phyloP scores from a whole-genome alignment of 2,329 filamentous ascomycete species.

The Monilinia vaccinii-corymbosi region DNA sequence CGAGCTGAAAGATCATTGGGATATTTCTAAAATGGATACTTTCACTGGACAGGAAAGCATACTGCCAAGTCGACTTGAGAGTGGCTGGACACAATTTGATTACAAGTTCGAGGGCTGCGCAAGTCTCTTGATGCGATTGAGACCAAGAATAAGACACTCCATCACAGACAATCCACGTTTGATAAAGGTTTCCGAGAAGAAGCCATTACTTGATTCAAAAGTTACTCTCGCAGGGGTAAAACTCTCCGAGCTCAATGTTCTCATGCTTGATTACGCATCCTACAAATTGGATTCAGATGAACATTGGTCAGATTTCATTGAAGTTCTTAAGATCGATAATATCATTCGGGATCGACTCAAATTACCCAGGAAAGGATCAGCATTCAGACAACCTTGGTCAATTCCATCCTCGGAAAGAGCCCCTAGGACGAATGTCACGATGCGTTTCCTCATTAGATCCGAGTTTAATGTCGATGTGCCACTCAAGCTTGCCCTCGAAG shows the following conservation, averaged over 20 bases:
- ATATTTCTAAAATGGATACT: constrained; percentile 25
- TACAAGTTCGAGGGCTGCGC: constrained; percentile 28
- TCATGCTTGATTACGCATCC: constrained; percentile 27
- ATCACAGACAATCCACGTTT: background rate
- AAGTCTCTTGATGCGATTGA: constrained; percentile 25
- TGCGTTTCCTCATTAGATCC: constrained; percentile 25
- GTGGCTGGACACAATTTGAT: constrained; percentile 22
- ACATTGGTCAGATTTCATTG: constrained; percentile 18
- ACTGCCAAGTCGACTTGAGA: constrained; percentile 1
- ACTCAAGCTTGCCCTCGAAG: constrained; percentile 24
- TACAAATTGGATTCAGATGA: constrained; percentile 20
- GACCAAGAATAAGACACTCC: constrained; percentile 1
- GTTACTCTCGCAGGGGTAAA: constrained; percentile 11
- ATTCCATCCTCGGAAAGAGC: constrained; percentile 18
- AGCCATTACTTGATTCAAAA: constrained; percentile 1
- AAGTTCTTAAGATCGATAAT: constrained; percentile 28
- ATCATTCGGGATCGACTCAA: constrained; percentile 21
- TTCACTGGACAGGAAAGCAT: constrained; percentile 19
- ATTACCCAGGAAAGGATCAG: constrained; percentile 23
- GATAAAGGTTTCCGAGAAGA: background rate
- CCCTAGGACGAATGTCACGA: constrained; percentile 15
- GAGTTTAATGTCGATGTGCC: constrained; percentile 10
- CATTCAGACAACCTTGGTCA: constrained; percentile 27
- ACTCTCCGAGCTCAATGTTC: constrained; percentile 28
- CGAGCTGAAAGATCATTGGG: constrained; percentile 24